phyloP scores from a whole-genome alignment of 2,329 filamentous ascomycete genomes.

The Beauveria scarabaeidicola region DNA sequence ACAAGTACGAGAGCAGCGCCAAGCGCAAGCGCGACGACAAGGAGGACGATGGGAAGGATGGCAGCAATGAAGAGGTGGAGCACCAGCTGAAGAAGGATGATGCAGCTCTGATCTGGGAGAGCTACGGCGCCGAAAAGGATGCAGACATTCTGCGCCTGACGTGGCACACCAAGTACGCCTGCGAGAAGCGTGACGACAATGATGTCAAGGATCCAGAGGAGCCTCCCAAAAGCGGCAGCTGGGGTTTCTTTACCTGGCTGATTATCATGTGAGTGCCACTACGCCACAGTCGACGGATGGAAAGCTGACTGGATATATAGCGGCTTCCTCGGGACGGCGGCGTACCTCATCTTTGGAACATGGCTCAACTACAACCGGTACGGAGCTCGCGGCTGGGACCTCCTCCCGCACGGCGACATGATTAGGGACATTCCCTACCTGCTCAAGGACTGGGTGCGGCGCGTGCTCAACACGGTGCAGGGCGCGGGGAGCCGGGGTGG shows the following conservation, averaged over 20 bases:
- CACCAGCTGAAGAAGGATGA: conserved; percentile 45
- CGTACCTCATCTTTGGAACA: conserved; percentile 94
- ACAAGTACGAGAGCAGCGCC: conserved; percentile 40
- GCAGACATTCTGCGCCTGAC: conserved; percentile 60
- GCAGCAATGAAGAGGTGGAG: conserved; percentile 35
- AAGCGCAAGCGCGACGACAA: conserved; percentile 23
- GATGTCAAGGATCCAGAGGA: conserved; percentile 31
- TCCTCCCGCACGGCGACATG: conserved; percentile 85
- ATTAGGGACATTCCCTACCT: conserved; percentile 90
- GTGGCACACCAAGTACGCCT: conserved; percentile 85
- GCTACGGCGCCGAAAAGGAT: conserved; percentile 56
- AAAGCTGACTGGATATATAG: conserved; percentile 36
- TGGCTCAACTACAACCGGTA: conserved; percentile 99
- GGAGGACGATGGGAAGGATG: conserved; percentile 29
- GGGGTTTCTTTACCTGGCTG: conserved; percentile 98
- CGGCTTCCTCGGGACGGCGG: conserved; percentile 71
- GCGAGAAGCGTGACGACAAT: conserved; percentile 46
- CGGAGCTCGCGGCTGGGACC: conserved; percentile 88
- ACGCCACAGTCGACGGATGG: too few species aligned
- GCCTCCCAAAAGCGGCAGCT: conserved; percentile 46
- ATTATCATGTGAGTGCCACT: conserved; percentile 70
- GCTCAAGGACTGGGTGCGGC: conserved; percentile 76
- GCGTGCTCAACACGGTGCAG: conserved; percentile 75
- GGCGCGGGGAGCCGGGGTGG: conserved; percentile 78
- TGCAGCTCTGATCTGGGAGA: conserved; percentile 65